These are phyloP conservation scores for Poronia punctata DNA, from an alignment of 495 filamentous ascomycete genomes.

Conservation along the genomic window DNA sequence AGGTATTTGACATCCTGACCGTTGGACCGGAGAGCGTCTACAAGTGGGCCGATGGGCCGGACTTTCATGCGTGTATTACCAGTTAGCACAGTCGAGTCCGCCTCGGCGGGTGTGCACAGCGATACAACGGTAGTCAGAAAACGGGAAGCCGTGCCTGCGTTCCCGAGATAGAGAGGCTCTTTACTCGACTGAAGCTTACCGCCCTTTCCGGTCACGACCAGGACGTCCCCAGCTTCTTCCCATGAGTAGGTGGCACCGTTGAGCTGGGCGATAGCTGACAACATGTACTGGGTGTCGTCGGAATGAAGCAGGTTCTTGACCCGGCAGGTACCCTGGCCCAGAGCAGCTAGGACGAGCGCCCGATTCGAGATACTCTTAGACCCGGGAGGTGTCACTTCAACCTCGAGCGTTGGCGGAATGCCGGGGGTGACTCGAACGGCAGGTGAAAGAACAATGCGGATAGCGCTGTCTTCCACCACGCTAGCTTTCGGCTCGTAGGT, in stretches of 20 bases:
- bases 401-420: slow-evolving; percentile 52
- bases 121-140: slow-evolving; percentile 92
- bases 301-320: slow-evolving; percentile 91
- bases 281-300: slow-evolving; percentile 95
- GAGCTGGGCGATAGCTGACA: slow-evolving; percentile 75
- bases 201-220: slow-evolving; percentile 85
- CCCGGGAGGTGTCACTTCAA: slow-evolving; percentile 80
- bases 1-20: slow-evolving; percentile 78
- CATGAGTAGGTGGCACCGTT: slow-evolving; percentile 89
- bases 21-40: slow-evolving; percentile 80
- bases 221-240: slow-evolving; percentile 86
- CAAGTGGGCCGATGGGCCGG: slow-evolving; percentile 87
- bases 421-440: slow-evolving; percentile 66
- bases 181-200: slow-evolving; percentile 72
- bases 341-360: slow-evolving; percentile 83
- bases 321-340: slow-evolving; percentile 79
- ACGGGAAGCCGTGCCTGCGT: slow-evolving; percentile 91
- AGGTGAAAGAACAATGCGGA: slow-evolving; percentile 77
- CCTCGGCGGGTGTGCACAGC: slow-evolving; percentile 59
- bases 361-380: slow-evolving; percentile 98
- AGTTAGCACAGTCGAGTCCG: slow-evolving; percentile 70
- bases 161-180: slow-evolving; percentile 82
- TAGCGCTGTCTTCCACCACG: slow-evolving; percentile 78
- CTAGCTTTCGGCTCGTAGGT: slow-evolving; percentile 82
- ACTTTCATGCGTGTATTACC: slow-evolving; percentile 97